Evolutionary conservation across 192 early-diverging fungal genomes (phyloP).

Genomic region (Obelidium mucronatum): DNA sequence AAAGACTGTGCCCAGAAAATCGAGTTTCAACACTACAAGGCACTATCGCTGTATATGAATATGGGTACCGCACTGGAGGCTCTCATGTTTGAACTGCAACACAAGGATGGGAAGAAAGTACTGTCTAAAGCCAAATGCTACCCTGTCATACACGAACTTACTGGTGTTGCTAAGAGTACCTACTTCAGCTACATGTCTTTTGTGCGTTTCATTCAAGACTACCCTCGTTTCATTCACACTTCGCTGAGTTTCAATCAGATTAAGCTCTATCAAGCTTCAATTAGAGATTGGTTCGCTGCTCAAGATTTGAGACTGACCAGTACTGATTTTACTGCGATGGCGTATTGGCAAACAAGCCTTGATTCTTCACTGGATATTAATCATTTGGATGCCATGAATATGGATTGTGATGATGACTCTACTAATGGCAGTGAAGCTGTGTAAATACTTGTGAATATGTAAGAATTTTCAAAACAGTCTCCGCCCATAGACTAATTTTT

Average conservation of each 20-base stretch:
- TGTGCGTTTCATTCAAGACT: background rate
- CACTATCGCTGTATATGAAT: background rate
- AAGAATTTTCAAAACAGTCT: no score
- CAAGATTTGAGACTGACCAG: background rate
- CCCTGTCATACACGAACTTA: conserved; percentile 5
- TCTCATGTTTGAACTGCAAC: background rate
- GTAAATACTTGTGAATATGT: no score
- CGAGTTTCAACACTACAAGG: conserved; percentile 2
- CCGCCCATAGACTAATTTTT: no score
- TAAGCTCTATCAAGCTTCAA: conserved; percentile 1
- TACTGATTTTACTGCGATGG: no score
- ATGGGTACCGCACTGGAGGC: background rate
- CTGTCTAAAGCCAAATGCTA: background rate
- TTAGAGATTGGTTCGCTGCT: conserved; percentile 3
- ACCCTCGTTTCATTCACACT: conserved; percentile 18
- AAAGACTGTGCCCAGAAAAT: conserved; percentile 9
- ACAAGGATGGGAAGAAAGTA: background rate
- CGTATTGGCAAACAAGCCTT: no score
- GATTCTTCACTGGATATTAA: no score
- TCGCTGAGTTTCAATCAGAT: conserved; percentile 5
- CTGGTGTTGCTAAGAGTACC: conserved; percentile 15
- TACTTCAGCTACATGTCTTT: background rate
- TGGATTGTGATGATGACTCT: no score
- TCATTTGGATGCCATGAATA: no score
- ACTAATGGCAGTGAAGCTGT: no score